A percentile compares a stretch with the other conserved stretches of the same genome.
Evolutionary conservation across 2,329 filamentous ascomycete species (phyloP).

Genomic region (Cytospora schulzeri): DNA sequence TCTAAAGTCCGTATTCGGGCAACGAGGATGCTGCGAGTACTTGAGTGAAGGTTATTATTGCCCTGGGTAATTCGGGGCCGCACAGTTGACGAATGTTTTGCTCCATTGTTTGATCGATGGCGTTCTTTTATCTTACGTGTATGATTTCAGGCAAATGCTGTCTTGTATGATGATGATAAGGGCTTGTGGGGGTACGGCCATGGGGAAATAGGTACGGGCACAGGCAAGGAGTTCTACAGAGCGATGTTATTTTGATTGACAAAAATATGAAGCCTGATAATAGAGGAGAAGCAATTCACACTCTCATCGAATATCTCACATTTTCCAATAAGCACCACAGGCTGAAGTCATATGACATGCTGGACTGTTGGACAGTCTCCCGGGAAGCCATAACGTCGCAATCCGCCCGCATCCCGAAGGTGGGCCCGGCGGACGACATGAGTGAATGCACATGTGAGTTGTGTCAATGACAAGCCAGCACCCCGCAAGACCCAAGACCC

Average conservation of each 20-base stretch:
- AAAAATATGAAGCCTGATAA: neutral
- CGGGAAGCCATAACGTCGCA: neutral
- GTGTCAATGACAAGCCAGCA: neutral
- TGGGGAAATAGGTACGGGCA: neutral
- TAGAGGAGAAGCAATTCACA: constrained; percentile 7
- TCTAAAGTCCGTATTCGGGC: no score
- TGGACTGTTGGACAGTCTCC: neutral
- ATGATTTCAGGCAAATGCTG: constrained; percentile 4
- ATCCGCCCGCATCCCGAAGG: constrained; percentile 13
- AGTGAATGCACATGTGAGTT: no score
- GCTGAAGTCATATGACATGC: neutral
- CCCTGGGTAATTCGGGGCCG: no score
- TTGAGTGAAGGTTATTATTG: neutral
- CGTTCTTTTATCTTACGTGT: neutral
- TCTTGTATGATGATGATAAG: neutral
- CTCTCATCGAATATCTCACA: neutral
- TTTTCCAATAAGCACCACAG: neutral
- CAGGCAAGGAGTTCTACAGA: constrained; percentile 2
- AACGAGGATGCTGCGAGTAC: neutral
- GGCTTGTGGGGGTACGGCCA: neutral
- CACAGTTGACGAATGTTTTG: neutral
- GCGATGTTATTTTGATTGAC: neutral
- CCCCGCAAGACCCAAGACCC: neutral
- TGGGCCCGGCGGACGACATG: constrained; percentile 3
- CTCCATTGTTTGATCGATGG: neutral